Conservation (phyloP, 1,139 yeast species). For the Sporopachydermia cereana region DNA sequence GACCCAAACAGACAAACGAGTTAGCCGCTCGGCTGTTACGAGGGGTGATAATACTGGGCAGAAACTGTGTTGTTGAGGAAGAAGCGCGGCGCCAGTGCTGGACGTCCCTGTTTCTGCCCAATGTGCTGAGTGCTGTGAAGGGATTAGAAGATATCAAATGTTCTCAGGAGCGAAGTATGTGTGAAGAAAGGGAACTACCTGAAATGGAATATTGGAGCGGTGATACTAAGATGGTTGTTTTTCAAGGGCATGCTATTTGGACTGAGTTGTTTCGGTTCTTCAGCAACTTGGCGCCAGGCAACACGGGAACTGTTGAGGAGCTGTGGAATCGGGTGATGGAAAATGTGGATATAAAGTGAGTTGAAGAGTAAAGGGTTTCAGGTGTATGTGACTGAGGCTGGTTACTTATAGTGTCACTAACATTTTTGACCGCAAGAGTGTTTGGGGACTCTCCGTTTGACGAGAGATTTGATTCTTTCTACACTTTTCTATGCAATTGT, state of each 20-base stretch:
- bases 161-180: background rate
- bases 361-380: too few species aligned
- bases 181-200: background rate
- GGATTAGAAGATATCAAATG: background rate
- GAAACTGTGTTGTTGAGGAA: constrained; percentile 4
- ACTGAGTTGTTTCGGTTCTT: background rate
- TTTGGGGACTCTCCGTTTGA: background rate
- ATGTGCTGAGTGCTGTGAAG: too few species aligned
- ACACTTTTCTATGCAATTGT: constrained; percentile 1
- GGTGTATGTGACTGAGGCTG: too few species aligned
- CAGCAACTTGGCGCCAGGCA: background rate
- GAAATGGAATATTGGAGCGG: background rate
- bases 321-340: background rate
- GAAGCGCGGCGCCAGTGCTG: too few species aligned
- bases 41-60: background rate
- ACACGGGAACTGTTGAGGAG: background rate
- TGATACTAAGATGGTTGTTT: background rate
- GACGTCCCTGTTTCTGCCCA: too few species aligned
- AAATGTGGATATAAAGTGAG: background rate
- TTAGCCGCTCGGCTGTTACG: background rate
- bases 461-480: background rate
- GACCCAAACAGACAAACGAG: too few species aligned
- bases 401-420: too few species aligned
- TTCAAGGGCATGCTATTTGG: background rate
- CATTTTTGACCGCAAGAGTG: background rate